Base-by-base conservation (phyloP, 2,329 filamentous ascomycete genomes). In the Xylaria arbuscula region DNA sequence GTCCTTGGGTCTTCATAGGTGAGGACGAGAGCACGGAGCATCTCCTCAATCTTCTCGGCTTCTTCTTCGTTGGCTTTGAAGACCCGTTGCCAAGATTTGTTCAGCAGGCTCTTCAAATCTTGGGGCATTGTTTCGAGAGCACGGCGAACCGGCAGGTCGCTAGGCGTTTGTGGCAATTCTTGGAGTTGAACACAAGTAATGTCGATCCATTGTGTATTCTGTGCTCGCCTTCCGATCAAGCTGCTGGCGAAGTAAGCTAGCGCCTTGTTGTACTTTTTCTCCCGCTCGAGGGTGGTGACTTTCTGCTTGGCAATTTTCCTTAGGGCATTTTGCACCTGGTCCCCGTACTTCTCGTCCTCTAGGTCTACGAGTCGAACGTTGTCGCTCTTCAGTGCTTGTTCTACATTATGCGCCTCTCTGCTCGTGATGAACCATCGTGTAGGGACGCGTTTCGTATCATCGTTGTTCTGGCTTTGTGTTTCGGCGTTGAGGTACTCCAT, bases 181-280 rank as follows among this genome's bases (percentile, higher is more conserved):
- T 79, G 74, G 0, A 83, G 77, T 24, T 82, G 81, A 58, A 82
- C 78, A 38, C 79, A 81, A 1, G 81, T 80, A 2, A 83, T 82
- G 32, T 83, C 81, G 34, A 83, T 82, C 81, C 81, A 83, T 34
- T 82, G 81, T 0, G 80, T 82, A 57, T 81, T 83, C 8, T 82
- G 80, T 0, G 81, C 81, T 38, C 81, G 76, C 42, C 77, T 80
- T 0, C 81, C 81, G 5, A 83, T 81, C 2, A 83, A 72, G 59
- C 81, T 83, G 45, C 80, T 80, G 0, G 79, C 80, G 63, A 81
- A 83, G 65, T 82, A 83, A 4, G 80, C 75, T 1, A 83, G 75
- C 1, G 81, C 81, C 57, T 79, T 81, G 64, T 80, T 83, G 63
- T 83, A 83, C 0, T 78, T 78, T 60, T 82, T 83, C 11, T 76